Percentiles rank a stretch among this genome's conserved stretches.
phyloP scores from a whole-genome alignment of 2,329 filamentous ascomycete species.

The Onygenales sp. region DNA sequence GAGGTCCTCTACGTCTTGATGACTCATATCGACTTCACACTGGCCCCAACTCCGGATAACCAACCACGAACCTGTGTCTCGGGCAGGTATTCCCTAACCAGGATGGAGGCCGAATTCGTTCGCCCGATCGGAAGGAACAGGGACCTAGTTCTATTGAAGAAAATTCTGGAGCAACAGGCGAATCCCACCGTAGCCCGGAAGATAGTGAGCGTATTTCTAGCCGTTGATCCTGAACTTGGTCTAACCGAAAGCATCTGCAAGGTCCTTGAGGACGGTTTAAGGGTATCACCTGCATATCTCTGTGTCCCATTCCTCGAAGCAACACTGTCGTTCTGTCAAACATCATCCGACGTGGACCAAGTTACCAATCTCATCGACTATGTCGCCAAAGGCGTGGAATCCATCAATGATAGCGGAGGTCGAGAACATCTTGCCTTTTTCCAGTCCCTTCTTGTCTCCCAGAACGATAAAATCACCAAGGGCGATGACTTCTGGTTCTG shows the following conservation, averaged over 20 bases:
- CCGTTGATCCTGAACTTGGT: constrained; percentile 42
- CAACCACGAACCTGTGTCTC: constrained; percentile 15
- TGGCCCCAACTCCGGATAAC: constrained; percentile 18
- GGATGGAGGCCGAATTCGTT: constrained; percentile 25
- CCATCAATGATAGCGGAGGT: constrained; percentile 39
- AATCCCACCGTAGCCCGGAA: constrained; percentile 42
- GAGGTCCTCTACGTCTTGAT: constrained; percentile 33
- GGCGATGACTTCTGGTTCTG: constrained; percentile 23
- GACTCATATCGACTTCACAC: constrained; percentile 27
- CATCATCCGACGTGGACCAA: constrained; percentile 25
- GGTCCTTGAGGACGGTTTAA: constrained; percentile 47
- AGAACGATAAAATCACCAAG: constrained; percentile 28
- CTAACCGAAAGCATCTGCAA: constrained; percentile 37
- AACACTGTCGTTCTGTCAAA: constrained; percentile 44
- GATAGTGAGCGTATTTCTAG: constrained; percentile 51
- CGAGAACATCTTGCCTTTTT: constrained; percentile 44
- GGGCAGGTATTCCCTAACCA: constrained; percentile 25
- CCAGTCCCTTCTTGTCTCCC: constrained; percentile 37
- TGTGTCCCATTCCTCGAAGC: constrained; percentile 50
- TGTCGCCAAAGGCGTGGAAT: constrained; percentile 37
- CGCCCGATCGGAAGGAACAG: constrained; percentile 23
- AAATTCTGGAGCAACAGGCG: constrained; percentile 55
- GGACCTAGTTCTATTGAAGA: constrained; percentile 42
- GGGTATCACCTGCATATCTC: constrained; percentile 39
- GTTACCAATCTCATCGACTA: constrained; percentile 31